Base-by-base conservation (phyloP, 768 basidiomycete genomes). In the Rhodosporidiobolus odoratus region DNA sequence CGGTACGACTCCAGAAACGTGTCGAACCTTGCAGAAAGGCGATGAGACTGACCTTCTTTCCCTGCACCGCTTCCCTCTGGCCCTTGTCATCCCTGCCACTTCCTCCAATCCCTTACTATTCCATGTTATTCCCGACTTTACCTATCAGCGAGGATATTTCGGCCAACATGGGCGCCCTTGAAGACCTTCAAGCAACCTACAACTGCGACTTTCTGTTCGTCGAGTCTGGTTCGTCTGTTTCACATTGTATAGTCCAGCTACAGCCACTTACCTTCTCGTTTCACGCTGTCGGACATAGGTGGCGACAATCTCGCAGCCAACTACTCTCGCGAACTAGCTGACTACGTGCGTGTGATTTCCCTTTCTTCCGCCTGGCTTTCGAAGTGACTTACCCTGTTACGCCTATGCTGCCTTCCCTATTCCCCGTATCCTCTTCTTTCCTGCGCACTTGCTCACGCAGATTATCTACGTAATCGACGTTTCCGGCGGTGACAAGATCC, bases 151-250 rank as follows among this genome's bases (percentile, higher is more conserved):
- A 99, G 80, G 95, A 99, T 77, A 96, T 99, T 78, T 91, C 89
- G 56, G 95, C 95, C 57, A 99, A 99, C 79, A 86, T 97, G 85
- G 91, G 91, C 58, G 95, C 95, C 8, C 83, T 99, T 58, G 95
- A 99, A 79, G 90, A 89, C 16, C 84, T 99, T 23, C 95, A 97
- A 79, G 90, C 89, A 21, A 89, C 91, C 78, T 99, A 87, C 79
- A 86, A 82, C 32, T 94, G 92, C 74, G 92, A 99, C 78, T 25
- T 73, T 68, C 85, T 99, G 56, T 88, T 98, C 68, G 93, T 98
- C 9, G 95, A 98, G 80, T 92, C 90, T 74, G 52, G 27, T 54
- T 30, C 48, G 48, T 30, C 53, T 21, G 30, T 21, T 30, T 54
- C n/a, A 32, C 53, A 9, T 23, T 23, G 30, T 12, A 12, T 23